These are phyloP conservation scores for Monosporascus cannonballus DNA, from an alignment of 2,329 filamentous ascomycete species.

Conservation along the genomic window DNA sequence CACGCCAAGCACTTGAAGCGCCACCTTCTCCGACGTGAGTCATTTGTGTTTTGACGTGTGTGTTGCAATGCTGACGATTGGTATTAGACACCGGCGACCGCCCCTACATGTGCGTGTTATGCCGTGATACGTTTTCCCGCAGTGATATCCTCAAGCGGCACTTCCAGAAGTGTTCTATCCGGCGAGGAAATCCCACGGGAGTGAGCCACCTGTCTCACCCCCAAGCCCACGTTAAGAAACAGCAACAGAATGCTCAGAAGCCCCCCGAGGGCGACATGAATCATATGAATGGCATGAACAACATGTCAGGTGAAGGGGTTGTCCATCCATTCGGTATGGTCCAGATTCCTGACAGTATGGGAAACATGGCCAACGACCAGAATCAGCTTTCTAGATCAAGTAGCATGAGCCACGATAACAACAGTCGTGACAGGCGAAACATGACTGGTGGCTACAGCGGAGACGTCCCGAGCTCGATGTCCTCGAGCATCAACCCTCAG, in stretches of 20 bases:
- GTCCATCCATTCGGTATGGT: slow-evolving; percentile 53
- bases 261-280: slow-evolving; percentile 49
- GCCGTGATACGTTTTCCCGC: slow-evolving; percentile 95
- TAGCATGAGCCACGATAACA: slow-evolving; percentile 53
- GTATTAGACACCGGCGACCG: slow-evolving; percentile 85
- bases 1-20: slow-evolving; percentile 97
- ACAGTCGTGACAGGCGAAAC: slow-evolving; percentile 50
- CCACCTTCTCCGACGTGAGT: slow-evolving; percentile 92
- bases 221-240: slow-evolving; percentile 81
- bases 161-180: slow-evolving; percentile 97
- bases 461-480: slow-evolving; percentile 56
- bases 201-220: slow-evolving; percentile 92
- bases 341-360: slow-evolving; percentile 50
- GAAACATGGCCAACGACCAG: slow-evolving; percentile 54
- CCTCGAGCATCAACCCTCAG: slow-evolving; percentile 54
- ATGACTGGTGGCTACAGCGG: slow-evolving; percentile 50
- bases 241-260: slow-evolving; percentile 52
- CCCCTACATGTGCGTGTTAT: slow-evolving; percentile 96
- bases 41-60: neutral
- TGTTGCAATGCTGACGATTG: slow-evolving; percentile 9
- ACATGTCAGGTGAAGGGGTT: slow-evolving; percentile 51
- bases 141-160: slow-evolving; percentile 98
- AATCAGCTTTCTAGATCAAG: slow-evolving; percentile 55
- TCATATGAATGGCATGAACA: slow-evolving; percentile 56
- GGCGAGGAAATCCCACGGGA: slow-evolving; percentile 90